Evolutionary conservation across 2,329 filamentous ascomycete species (phyloP), one percentile per base, ranked within the genome.

Genomic region (Trichoderma brevicompactum): DNA sequence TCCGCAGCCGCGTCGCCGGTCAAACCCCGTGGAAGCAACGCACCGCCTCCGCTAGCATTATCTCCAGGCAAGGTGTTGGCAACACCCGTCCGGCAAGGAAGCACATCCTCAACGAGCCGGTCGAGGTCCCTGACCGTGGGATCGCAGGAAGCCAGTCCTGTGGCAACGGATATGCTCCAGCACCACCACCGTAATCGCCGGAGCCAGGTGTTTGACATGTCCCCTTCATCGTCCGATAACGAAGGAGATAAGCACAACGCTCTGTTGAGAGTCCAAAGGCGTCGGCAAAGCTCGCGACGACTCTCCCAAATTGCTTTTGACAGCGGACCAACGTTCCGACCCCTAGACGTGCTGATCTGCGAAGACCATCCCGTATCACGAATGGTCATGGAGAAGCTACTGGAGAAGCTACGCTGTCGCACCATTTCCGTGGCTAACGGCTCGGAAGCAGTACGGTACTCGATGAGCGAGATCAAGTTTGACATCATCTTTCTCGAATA

Each of bases 401-500:
- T 99, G 60, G 95, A 99, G 77, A 99, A 98, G 79, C 82, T 98
- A 41, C 90, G 92, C 41, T 99, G 95, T 73, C 91, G 95, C 48
- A 97, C 94, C 8, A 95, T 99, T 72, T 93, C 92, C 2, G 94
- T 95, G 5, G 85, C 89, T 3, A 97, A 94, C 71, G 95, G 95
- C 0, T 89, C 92, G 0, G 95, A 99, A 74, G 95, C 94, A 10
- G 90, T 97, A 72, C 88, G 94, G 23, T 97, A 95, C 78, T 93
- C 95, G 34, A 92, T 96, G 83, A 94, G 94, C 73, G 94, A 98
- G 74, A 94, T 99, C 74, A 96, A 98, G 74, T 99, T 98, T 74
- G 95, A 99, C 78, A 92, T 97, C 72, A 97, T 99, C 75, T 95
- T 99, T 82, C 94, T 97, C 77, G 95, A 99, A 78, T 97, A 93